Evolutionary conservation across 2,329 filamentous ascomycete species (phyloP), one percentile per base, ranked within the genome.

Genomic region (Coniochaeta ligniaria): DNA sequence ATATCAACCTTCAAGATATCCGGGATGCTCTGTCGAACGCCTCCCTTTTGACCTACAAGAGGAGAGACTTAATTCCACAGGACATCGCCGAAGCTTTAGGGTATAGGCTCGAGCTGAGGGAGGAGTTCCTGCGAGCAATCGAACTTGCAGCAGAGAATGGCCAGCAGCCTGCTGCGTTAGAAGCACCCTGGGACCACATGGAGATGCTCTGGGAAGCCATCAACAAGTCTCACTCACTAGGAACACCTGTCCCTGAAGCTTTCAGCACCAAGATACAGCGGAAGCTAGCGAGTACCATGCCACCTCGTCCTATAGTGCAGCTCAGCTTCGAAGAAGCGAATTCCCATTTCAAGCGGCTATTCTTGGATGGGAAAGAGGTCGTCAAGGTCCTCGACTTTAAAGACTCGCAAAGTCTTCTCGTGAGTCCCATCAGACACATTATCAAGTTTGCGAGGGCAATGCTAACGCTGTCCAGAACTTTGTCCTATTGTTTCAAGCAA

Each of bases 211-310:
- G 93, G 58, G 75, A 80, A 4, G 69, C 73, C 0, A 79, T 96
- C 59, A 78, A 83, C 61, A 78, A 80, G 31, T 86, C 88, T 1
- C 82, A 88, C 60, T 66, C 74, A 0, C 73, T 94, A 2, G 89
- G 85, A 0, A 85, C 80, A 58, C 73, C 84, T 0, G 85, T 96
- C 0, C 82, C 87, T 0, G 86, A 87, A n/a, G 86, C 93, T 0
- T 98, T 97, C 72, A 97, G 92, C 67, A 85, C 86, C 26, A 96
- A 96, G 70, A 82, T 98, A 41, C 95, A 99, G 71, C 84, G 93
- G n/a, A 89, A 89, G 64, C 80, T 99, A 35, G 93, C 95, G 0
- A 97, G 92, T 66, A 97, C 92, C 0, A 93, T 97, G 68, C 95
- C 95, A 4, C 95, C 95, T 8, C 84, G 94, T 9, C 93, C 94